phyloP scores from a whole-genome alignment of 2,329 filamentous ascomycete species.

The Domatiomyces catenatus region DNA sequence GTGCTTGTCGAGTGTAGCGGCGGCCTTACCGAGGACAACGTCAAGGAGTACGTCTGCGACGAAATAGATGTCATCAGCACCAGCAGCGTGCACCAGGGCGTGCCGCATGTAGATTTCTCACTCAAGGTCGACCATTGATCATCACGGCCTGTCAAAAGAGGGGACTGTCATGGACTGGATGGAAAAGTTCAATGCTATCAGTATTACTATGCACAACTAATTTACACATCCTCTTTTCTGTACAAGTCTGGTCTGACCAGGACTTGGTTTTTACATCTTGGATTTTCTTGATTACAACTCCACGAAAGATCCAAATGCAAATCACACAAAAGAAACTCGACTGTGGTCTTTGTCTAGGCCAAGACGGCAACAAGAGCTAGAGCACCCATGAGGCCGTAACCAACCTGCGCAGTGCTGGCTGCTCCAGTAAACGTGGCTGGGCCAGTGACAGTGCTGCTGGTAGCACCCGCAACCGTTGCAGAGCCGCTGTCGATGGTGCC shows the following conservation, averaged over 20 bases:
- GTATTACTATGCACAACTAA: not conserved
- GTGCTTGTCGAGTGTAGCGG: slow-evolving; percentile 88
- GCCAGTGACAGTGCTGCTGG: slow-evolving; percentile 13
- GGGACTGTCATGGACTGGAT: not conserved
- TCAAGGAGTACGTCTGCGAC: slow-evolving; percentile 61
- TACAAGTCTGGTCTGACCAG: not conserved
- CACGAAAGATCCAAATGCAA: not conserved
- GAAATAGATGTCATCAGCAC: slow-evolving; percentile 93
- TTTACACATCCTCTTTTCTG: not conserved
- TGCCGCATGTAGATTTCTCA: slow-evolving; percentile 86
- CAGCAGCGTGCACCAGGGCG: slow-evolving; percentile 91
- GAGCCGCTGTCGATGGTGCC: not conserved
- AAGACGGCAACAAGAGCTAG: slow-evolving; percentile 12
- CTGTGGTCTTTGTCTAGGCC: slow-evolving; percentile 2
- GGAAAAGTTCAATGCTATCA: not conserved
- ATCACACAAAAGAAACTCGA: not conserved
- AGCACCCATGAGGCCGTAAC: slow-evolving; percentile 9
- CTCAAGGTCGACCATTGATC: slow-evolving; percentile 70
- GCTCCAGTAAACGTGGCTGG: slow-evolving; percentile 24
- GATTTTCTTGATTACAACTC: not conserved
- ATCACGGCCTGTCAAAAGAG: not conserved
- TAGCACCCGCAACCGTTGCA: not conserved
- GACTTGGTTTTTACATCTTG: not conserved
- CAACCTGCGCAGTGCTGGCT: slow-evolving; percentile 19
- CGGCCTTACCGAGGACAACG: slow-evolving; percentile 72